Evolutionary conservation across 2,329 filamentous ascomycete genomes (phyloP).

Genomic region (Metarhizium robertsii): DNA sequence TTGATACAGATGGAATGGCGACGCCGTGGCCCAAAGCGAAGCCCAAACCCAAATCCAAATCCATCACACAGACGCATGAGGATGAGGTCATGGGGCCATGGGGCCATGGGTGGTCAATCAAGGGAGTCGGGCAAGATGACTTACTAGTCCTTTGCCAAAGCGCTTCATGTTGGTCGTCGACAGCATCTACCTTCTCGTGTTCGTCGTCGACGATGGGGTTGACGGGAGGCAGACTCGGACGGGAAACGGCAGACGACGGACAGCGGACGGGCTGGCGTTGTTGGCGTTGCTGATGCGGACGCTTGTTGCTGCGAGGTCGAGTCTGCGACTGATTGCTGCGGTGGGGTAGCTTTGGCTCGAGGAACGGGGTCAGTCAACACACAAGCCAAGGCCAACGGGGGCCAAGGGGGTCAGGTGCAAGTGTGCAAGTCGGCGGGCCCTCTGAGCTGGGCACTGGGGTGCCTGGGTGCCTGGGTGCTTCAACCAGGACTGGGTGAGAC

Average conservation of each 20-base stretch:
- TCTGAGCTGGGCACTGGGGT: background rate
- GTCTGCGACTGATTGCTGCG: slow-evolving; percentile 8
- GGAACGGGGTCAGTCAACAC: background rate
- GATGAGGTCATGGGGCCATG: background rate
- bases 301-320: slow-evolving; percentile 5
- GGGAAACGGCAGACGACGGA: background rate
- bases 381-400: slow-evolving; percentile 5
- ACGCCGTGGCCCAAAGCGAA: background rate
- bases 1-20: background rate
- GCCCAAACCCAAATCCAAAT: background rate
- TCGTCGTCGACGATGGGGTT: slow-evolving; percentile 5
- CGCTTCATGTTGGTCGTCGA: slow-evolving; percentile 71
- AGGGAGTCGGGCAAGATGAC: slow-evolving; percentile 14
- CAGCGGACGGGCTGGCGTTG: background rate
- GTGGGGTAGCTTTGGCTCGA: slow-evolving; percentile 13
- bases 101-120: slow-evolving; percentile 2
- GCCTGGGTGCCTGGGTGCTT: too few species aligned
- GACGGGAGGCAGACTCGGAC: background rate
- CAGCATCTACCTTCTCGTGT: slow-evolving; percentile 4
- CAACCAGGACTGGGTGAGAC: too few species aligned
- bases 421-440: slow-evolving; percentile 3
- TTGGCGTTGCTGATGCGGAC: background rate
- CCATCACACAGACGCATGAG: background rate
- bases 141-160: slow-evolving; percentile 79
- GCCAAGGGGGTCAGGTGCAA: slow-evolving; percentile 21